Evolutionary conservation across 345 rosid genomes (phyloP).

Genomic region (Salix koriyanagi): DNA sequence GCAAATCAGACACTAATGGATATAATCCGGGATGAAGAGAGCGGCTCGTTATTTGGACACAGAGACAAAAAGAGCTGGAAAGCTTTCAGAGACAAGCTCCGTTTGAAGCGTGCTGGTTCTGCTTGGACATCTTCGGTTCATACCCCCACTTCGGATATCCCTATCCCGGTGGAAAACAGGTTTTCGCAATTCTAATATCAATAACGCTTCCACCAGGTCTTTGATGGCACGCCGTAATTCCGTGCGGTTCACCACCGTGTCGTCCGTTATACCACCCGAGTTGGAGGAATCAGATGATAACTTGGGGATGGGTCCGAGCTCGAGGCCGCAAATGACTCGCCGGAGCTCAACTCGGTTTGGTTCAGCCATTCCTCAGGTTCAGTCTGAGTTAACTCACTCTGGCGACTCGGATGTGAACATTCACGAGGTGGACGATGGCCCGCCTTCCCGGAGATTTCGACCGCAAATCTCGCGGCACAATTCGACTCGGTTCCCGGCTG

Average conservation of each 20-base stretch:
- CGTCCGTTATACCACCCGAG: conserved; percentile 12
- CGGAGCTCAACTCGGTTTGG: conserved; percentile 46
- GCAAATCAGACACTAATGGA: conserved; percentile 44
- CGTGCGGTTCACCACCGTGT: conserved; percentile 22
- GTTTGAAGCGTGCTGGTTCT: conserved; percentile 59
- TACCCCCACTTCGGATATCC: conserved; percentile 58
- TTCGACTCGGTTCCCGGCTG: conserved; percentile 30
- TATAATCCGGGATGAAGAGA: conserved; percentile 59
- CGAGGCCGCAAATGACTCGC: conserved; percentile 43
- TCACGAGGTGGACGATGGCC: conserved; percentile 27
- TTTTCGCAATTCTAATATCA: neutral
- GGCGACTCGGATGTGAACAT: conserved; percentile 25
- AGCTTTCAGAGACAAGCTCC: conserved; percentile 60
- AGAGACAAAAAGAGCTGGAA: conserved; percentile 77
- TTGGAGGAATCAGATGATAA: neutral
- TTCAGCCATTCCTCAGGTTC: conserved; percentile 7
- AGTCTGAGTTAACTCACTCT: conserved; percentile 16
- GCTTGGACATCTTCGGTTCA: conserved; percentile 59
- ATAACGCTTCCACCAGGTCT: conserved; percentile 16
- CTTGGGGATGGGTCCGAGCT: neutral
- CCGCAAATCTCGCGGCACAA: conserved; percentile 51
- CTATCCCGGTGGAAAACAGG: conserved; percentile 18
- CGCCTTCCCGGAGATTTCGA: conserved; percentile 33
- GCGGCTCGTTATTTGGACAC: conserved; percentile 20
- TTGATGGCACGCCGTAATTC: conserved; percentile 24